Evolutionary conservation across 139 green algal species (phyloP).

Genomic region (Zygnema circumcarinatum): DNA sequence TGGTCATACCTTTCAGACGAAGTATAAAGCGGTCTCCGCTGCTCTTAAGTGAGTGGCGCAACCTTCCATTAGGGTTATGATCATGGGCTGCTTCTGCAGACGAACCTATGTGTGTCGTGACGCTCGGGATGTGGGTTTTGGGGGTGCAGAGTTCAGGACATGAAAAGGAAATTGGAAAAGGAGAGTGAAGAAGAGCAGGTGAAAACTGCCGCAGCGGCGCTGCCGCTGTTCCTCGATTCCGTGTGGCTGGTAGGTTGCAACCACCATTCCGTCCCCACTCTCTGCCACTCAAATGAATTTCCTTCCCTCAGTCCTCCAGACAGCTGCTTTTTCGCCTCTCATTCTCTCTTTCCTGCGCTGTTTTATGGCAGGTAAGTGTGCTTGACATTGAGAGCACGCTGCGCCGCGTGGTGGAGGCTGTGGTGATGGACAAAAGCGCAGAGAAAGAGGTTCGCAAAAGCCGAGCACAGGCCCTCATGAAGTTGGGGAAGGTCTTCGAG

Average conservation of each 20-base stretch:
- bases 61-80: background rate
- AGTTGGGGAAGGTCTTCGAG: slow-evolving; percentile 48
- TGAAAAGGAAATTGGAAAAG: slow-evolving; percentile 44
- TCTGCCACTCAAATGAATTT: no score
- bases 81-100: background rate
- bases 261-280: no score
- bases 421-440: slow-evolving; percentile 53
- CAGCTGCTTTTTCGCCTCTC: background rate
- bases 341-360: background rate
- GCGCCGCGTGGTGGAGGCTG: slow-evolving; percentile 46
- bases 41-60: slow-evolving; percentile 49
- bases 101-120: background rate
- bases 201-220: background rate
- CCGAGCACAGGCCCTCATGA: slow-evolving; percentile 36
- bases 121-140: background rate
- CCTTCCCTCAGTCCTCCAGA: no score
- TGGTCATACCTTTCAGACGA: slow-evolving; percentile 40
- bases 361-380: slow-evolving; percentile 54
- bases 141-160: slow-evolving; percentile 25
- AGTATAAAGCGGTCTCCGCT: slow-evolving; percentile 21
- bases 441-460: slow-evolving; percentile 31
- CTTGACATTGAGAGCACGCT: slow-evolving; percentile 62
- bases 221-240: slow-evolving; percentile 36
- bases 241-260: slow-evolving; percentile 55
- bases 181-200: slow-evolving; percentile 8